Evolutionary conservation across 768 basidiomycete genomes (phyloP).

Genomic region (Pisolithus tinctorius): DNA sequence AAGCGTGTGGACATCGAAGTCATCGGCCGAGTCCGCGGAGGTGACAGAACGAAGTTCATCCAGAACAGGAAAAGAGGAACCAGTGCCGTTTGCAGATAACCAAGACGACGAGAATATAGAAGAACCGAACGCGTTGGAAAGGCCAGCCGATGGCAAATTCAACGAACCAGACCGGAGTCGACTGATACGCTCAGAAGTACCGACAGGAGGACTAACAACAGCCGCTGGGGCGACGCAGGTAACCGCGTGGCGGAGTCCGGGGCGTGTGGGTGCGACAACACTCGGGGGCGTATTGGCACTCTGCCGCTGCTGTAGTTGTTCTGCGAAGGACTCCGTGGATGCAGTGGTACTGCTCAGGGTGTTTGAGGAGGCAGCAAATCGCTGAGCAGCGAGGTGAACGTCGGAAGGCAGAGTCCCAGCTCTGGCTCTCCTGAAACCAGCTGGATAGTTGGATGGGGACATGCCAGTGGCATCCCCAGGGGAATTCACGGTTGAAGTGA

Average conservation of each 20-base stretch:
- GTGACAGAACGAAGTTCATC: constrained; percentile 79
- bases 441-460: constrained; percentile 71
- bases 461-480: constrained; percentile 50
- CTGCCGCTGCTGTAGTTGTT: constrained; percentile 36
- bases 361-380: constrained; percentile 64
- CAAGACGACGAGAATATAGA: constrained; percentile 89
- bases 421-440: constrained; percentile 90
- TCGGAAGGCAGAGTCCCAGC: constrained; percentile 97
- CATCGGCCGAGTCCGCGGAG: constrained; percentile 76
- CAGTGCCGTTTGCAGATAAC: constrained; percentile 56
- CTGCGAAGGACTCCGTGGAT: constrained; percentile 43
- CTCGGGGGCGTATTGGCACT: constrained; percentile 32
- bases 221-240: constrained; percentile 53
- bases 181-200: constrained; percentile 57
- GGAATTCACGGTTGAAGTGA: constrained; percentile 49
- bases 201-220: constrained; percentile 30
- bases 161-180: constrained; percentile 90
- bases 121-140: constrained; percentile 79
- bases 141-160: constrained; percentile 72
- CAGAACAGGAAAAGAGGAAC: constrained; percentile 55
- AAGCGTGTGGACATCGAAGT: constrained; percentile 89
- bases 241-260: constrained; percentile 69
- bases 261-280: constrained; percentile 47
- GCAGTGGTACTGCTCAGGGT: constrained; percentile 45
- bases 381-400: constrained; percentile 80